Base-by-base conservation (phyloP, 169 alveolate genomes). In the Plasmodium ovale region DNA sequence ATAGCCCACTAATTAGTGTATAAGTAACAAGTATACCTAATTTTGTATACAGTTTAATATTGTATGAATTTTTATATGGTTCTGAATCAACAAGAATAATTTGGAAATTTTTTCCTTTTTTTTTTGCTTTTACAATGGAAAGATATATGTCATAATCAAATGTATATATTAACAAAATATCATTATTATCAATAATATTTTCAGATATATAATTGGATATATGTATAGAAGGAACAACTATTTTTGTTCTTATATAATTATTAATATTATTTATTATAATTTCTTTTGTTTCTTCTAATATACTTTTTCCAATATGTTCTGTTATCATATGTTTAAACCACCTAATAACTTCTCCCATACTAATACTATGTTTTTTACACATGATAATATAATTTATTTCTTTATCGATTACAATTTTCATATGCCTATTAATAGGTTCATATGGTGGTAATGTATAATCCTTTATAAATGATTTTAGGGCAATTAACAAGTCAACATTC, bases 271-370 rank as follows among this genome's bases (percentile, higher is more conserved):
- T 82, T 16, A 44, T 82, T 21, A 82, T 82, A 10, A 82, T 82
- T 31, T 51, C 90, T 69, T 65, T 82, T 9, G 82, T 82, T 59
- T 82, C 72, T 35, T 82, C 90, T 65, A 82, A 25, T 14, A 59
- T 16, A 64, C 42, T 65, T 27, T 82, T 82, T 14, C 90, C 90
- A 39, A 82, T 82, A 82, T 67, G 79, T 19, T 82, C 82, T 19
- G 72, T 35, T 65, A 82, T 67, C 73, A 82, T 82, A 65, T 77
- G 87, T 64, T 92, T 92, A 72, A 92, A 70, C 94, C 94, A 92
- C 19, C 92, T 92, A 39, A 92, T 92, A 9, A 92, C 92, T 53
- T 92, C 92, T 49, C 94, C 94, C 93, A 92, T 92, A 16, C 93
- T 92, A 51, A 92, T 77, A 64, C 92, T 92, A 64, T 92, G 94